Percentiles rank a stretch among this genome's conserved stretches.
phyloP scores from a whole-genome alignment of 1,284 basidiomycete genomes.

The Ceratobasidium sp. region DNA sequence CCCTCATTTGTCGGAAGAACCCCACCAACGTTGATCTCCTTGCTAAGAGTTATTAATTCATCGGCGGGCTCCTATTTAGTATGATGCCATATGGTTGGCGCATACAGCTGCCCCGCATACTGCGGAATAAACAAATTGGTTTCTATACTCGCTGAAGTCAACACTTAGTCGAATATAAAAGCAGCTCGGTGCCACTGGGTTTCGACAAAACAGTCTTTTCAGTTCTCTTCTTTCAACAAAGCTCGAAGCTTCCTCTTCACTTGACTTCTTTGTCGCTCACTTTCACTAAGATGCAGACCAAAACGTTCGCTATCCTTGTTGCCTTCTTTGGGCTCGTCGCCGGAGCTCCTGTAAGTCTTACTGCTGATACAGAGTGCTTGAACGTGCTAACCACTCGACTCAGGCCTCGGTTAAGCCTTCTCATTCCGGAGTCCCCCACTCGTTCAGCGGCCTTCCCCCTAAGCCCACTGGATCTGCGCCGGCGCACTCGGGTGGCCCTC shows the following conservation, averaged over 20 bases:
- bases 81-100: constrained; percentile 1
- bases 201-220: background rate
- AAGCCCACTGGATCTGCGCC: constrained; percentile 9
- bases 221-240: constrained; percentile 4
- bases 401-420: constrained; percentile 11
- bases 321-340: constrained; percentile 4
- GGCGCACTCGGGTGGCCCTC: background rate
- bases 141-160: background rate
- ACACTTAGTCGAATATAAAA: background rate
- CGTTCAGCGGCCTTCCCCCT: constrained; percentile 1
- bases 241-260: no score
- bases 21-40: no score
- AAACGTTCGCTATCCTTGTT: constrained; percentile 3
- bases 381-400: background rate
- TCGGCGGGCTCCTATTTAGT: no score
- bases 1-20: no score
- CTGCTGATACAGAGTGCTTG: background rate
- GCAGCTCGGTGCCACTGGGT: background rate
- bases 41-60: no score
- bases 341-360: constrained; percentile 15
- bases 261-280: background rate
- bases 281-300: constrained; percentile 18
- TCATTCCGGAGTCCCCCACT: constrained; percentile 5
- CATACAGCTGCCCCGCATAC: constrained; percentile 12
- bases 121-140: constrained; percentile 1